Conservation (phyloP, 305 asterid species). For the Salvia sclarea region DNA sequence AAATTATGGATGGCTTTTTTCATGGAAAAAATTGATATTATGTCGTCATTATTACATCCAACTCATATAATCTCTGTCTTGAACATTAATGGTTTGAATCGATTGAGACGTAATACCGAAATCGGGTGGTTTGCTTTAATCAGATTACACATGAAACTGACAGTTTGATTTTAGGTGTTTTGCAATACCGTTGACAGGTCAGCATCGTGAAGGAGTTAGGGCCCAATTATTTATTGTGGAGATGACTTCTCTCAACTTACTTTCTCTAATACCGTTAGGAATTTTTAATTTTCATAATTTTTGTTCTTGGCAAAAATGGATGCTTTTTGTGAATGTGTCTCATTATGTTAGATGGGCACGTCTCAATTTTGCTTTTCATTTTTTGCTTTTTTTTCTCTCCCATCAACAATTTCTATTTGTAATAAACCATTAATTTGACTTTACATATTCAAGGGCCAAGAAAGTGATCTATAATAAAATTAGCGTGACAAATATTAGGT, state of each 20-base stretch:
- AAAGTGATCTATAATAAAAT: conserved; percentile 13
- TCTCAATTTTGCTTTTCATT: background rate
- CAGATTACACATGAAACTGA: conserved; percentile 21
- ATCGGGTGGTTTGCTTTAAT: conserved; percentile 32
- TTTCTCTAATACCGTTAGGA: conserved; percentile 21
- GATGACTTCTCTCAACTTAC: background rate
- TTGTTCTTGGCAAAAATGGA: background rate
- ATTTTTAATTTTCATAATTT: background rate
- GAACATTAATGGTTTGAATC: background rate
- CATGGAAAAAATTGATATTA: background rate
- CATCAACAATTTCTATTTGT: background rate
- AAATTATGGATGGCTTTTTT: background rate
- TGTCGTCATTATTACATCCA: background rate
- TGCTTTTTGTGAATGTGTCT: background rate
- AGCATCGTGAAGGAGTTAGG: conserved; percentile 10
- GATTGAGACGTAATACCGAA: conserved; percentile 37
- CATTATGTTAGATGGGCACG: background rate
- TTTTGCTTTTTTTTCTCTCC: background rate
- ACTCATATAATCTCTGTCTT: background rate
- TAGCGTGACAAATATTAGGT: conserved; percentile 13
- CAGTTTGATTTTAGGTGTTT: conserved; percentile 20
- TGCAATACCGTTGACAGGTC: conserved; percentile 24
- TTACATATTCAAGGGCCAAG: conserved; percentile 1
- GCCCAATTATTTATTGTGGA: background rate
- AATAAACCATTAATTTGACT: background rate